phyloP scores from a whole-genome alignment of 495 filamentous ascomycete species.

The Elasticomyces elasticus region DNA sequence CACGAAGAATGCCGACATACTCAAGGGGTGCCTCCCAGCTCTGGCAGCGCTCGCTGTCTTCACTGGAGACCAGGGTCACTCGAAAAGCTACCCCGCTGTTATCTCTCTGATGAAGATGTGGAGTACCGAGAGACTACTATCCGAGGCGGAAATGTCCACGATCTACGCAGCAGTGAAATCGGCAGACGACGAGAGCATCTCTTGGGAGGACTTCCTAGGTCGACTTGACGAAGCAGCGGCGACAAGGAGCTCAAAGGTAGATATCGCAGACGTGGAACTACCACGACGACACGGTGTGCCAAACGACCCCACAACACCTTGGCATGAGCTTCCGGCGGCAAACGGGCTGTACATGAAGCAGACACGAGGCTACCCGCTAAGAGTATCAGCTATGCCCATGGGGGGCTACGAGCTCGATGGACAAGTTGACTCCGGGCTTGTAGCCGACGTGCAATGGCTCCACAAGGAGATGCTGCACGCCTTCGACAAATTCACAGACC shows the following conservation, averaged over 20 bases:
- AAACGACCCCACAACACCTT: slow-evolving; percentile 11
- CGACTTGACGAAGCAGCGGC: not conserved
- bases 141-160: not conserved
- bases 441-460: slow-evolving; percentile 3
- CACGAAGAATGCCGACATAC: not conserved
- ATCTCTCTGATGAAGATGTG: not conserved
- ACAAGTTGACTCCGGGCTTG: not conserved
- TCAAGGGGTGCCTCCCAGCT: not conserved
- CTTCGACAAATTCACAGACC: slow-evolving; percentile 12
- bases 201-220: not conserved
- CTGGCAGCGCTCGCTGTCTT: not conserved
- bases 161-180: not conserved
- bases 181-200: not conserved
- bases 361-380: slow-evolving; percentile 17
- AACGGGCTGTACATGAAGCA: slow-evolving; percentile 21
- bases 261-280: not conserved
- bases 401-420: slow-evolving; percentile 6
- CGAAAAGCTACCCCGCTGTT: not conserved
- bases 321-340: slow-evolving; percentile 18
- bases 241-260: not conserved
- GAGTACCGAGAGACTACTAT: not conserved
- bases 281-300: slow-evolving; percentile 8
- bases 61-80: not conserved
- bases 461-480: slow-evolving; percentile 4
- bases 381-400: slow-evolving; percentile 5